A percentile compares a stretch with the other conserved stretches of the same genome.
Evolutionary conservation across 2,329 filamentous ascomycete species (phyloP).

Genomic region (Penicillium fuscoglaucum): DNA sequence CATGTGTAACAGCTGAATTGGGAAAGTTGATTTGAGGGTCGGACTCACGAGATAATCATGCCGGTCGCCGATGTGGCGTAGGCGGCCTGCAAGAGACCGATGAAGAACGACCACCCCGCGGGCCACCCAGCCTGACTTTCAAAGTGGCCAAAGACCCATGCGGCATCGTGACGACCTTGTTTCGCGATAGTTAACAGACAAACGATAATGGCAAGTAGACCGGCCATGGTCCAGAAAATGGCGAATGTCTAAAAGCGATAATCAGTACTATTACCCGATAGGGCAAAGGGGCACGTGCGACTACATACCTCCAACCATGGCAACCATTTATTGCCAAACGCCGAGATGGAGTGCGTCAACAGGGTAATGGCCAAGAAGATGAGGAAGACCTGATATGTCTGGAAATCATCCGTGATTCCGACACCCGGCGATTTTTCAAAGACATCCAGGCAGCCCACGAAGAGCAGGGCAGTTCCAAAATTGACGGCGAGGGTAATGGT

Average conservation of each 20-base stretch:
- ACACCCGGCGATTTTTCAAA: slow-evolving; percentile 51
- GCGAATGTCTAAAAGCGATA: slow-evolving; percentile 67
- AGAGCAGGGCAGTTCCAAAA: slow-evolving; percentile 64
- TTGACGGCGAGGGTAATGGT: slow-evolving; percentile 74
- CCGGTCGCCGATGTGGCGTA: slow-evolving; percentile 70
- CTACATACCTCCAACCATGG: slow-evolving; percentile 65
- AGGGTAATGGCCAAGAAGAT: slow-evolving; percentile 70
- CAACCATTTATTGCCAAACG: slow-evolving; percentile 55
- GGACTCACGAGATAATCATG: slow-evolving; percentile 73
- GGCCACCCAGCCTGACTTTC: slow-evolving; percentile 70
- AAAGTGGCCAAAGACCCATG: slow-evolving; percentile 56
- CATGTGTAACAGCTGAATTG: background rate
- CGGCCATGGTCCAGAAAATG: slow-evolving; percentile 68
- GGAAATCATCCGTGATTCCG: slow-evolving; percentile 56
- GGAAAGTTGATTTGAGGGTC: background rate
- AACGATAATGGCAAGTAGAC: slow-evolving; percentile 63
- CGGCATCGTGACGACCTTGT: slow-evolving; percentile 61
- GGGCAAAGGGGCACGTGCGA: slow-evolving; percentile 49
- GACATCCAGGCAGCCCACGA: slow-evolving; percentile 57
- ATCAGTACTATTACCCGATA: background rate
- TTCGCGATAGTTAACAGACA: slow-evolving; percentile 70
- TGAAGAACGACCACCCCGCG: slow-evolving; percentile 68
- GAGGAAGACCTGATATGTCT: slow-evolving; percentile 65
- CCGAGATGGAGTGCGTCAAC: slow-evolving; percentile 53
- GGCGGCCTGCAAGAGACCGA: slow-evolving; percentile 64